phyloP scores from a whole-genome alignment of 2,329 filamentous ascomycete genomes.

The Penicillium sumatraense region DNA sequence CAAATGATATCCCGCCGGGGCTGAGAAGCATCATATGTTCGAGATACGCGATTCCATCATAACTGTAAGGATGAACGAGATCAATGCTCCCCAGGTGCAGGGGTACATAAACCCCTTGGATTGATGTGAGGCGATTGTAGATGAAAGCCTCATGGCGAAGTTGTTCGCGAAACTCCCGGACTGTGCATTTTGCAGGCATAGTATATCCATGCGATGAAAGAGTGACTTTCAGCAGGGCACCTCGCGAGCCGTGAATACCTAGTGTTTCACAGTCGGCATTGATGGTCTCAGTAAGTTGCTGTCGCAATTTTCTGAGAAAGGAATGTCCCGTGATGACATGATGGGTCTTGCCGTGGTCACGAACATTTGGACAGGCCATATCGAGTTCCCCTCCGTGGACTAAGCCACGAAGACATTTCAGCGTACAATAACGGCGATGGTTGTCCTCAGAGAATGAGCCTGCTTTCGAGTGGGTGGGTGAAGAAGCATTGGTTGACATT shows the following conservation, averaged over 20 bases:
- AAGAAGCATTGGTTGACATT: background rate
- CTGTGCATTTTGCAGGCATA: constrained; percentile 30
- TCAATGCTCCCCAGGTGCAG: constrained; percentile 29
- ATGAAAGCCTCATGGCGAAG: constrained; percentile 25
- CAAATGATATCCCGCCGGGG: constrained; percentile 20
- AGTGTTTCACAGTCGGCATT: constrained; percentile 26
- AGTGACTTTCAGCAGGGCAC: constrained; percentile 34
- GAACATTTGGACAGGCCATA: constrained; percentile 14
- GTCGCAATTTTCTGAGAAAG: constrained; percentile 6
- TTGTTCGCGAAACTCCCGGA: constrained; percentile 20
- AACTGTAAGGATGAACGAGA: constrained; percentile 23
- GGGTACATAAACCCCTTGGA: constrained; percentile 29
- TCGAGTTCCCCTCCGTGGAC: constrained; percentile 12
- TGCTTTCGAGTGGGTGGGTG: background rate
- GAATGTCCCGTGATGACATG: constrained; percentile 5
- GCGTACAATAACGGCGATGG: constrained; percentile 12
- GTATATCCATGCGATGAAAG: constrained; percentile 33
- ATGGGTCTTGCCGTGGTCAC: constrained; percentile 10
- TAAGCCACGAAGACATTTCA: constrained; percentile 12
- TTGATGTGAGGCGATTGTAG: constrained; percentile 22
- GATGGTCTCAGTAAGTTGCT: constrained; percentile 8
- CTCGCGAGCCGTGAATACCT: constrained; percentile 28
- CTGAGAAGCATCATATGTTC: constrained; percentile 27
- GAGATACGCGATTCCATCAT: constrained; percentile 26
- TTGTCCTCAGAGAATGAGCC: constrained; percentile 4